These are phyloP conservation scores for Trichophyton simii DNA, from an alignment of 2,329 filamentous ascomycete species.

Conservation along the genomic window DNA sequence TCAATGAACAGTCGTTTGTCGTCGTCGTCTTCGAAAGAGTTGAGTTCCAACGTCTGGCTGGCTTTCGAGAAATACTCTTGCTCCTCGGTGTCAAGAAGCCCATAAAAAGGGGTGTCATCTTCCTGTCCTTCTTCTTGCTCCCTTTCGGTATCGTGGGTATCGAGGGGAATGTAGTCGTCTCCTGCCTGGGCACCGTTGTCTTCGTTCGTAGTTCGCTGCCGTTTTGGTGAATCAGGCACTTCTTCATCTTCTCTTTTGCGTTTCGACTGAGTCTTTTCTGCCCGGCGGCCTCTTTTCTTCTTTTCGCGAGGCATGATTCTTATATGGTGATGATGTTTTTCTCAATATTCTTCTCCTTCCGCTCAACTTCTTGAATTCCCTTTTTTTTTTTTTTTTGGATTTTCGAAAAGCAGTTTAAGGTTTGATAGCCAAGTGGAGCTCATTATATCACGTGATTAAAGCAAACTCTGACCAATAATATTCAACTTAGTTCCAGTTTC, in stretches of 20 bases:
- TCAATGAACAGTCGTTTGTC: slow-evolving; percentile 60
- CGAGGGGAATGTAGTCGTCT: slow-evolving; percentile 30
- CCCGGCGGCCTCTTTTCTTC: slow-evolving; percentile 36
- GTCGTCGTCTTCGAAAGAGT: slow-evolving; percentile 69
- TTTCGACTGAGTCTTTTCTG: slow-evolving; percentile 19
- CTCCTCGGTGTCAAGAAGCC: slow-evolving; percentile 82
- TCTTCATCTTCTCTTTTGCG: slow-evolving; percentile 28
- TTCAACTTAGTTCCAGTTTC: no score
- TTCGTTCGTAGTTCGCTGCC: slow-evolving; percentile 22
- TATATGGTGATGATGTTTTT: background rate
- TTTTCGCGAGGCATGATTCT: slow-evolving; percentile 34
- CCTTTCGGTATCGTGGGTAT: slow-evolving; percentile 12
- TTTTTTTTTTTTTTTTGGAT: background rate
- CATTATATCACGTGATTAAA: background rate
- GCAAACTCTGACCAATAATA: background rate
- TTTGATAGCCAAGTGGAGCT: no score
- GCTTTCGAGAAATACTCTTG: slow-evolving; percentile 90
- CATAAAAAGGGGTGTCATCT: slow-evolving; percentile 67
- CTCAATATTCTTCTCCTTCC: background rate
- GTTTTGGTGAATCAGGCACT: slow-evolving; percentile 24
- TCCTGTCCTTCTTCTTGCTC: slow-evolving; percentile 12
- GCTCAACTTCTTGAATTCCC: background rate
- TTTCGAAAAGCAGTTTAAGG: background rate
- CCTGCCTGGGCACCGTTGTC: slow-evolving; percentile 13
- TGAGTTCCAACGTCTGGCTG: slow-evolving; percentile 78